A percentile compares a stretch with the other conserved stretches of the same genome.
phyloP scores from a whole-genome alignment of 306 rosid genomes.

The Canavalia gladiata region DNA sequence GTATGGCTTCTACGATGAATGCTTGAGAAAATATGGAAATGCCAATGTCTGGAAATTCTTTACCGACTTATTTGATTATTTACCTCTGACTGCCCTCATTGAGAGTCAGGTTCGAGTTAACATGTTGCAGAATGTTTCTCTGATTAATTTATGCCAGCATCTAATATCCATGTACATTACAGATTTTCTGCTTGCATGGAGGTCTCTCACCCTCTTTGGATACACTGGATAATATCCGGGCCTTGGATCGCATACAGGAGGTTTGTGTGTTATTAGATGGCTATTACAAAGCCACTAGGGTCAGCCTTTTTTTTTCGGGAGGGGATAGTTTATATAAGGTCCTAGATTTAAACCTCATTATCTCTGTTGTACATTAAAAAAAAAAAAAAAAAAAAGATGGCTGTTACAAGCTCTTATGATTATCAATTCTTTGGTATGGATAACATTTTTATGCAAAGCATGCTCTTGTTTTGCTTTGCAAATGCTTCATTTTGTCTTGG shows the following conservation, averaged over 20 bases:
- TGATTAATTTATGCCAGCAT: conserved; percentile 37
- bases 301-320: too few relatives aligned
- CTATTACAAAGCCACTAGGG: neutral
- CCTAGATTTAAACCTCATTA: too few relatives aligned
- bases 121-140: conserved; percentile 23
- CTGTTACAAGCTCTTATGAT: neutral
- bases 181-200: conserved; percentile 98
- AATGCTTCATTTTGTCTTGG: conserved; percentile 8
- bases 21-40: conserved; percentile 97
- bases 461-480: conserved; percentile 27
- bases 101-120: conserved; percentile 93
- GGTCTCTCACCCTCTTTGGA: conserved; percentile 98
- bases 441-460: conserved; percentile 27
- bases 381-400: too few relatives aligned
- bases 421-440: conserved; percentile 19
- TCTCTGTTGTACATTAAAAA: too few relatives aligned
- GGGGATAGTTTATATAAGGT: too few relatives aligned
- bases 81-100: conserved; percentile 96
- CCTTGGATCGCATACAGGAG: conserved; percentile 97
- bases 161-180: conserved; percentile 48
- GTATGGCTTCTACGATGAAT: conserved; percentile 98
- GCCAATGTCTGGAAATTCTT: conserved; percentile 98
- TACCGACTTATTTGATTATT: conserved; percentile 92
- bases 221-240: conserved; percentile 90
- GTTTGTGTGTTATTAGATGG: conserved; percentile 54